These are phyloP conservation scores for Termitomyces titanicus DNA, from an alignment of 768 basidiomycete species.

Conservation along the genomic window DNA sequence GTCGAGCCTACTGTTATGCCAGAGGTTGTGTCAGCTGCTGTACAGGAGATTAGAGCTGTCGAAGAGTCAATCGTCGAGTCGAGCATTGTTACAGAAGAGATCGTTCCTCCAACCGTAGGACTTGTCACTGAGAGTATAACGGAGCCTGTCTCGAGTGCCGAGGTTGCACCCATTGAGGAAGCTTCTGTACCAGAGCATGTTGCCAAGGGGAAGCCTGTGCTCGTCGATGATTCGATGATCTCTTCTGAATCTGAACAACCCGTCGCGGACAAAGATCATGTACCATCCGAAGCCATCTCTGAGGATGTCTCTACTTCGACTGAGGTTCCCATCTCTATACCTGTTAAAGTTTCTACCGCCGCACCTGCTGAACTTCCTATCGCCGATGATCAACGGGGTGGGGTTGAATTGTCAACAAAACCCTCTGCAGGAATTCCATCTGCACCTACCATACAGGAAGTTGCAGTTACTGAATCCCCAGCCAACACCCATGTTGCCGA, in stretches of 20 bases:
- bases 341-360: neutral
- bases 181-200: neutral
- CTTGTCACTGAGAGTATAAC: neutral
- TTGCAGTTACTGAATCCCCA: neutral
- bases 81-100: neutral
- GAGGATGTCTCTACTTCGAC: neutral
- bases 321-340: too few relatives aligned
- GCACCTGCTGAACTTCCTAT: neutral
- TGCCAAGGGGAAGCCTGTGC: neutral
- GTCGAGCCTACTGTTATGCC: neutral
- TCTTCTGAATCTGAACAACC: neutral
- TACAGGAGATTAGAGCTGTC: neutral
- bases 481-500: neutral
- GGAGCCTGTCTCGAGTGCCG: constrained; percentile 1
- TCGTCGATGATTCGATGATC: neutral
- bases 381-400: neutral
- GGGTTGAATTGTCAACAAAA: neutral
- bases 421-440: neutral
- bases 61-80: neutral
- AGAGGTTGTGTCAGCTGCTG: neutral
- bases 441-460: neutral
- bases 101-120: neutral
- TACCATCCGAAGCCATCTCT: neutral
- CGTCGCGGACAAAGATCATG: neutral
- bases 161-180: neutral